Percentiles rank a stretch among this genome's conserved stretches.
phyloP scores from a whole-genome alignment of 148 eudicot genomes.

The Simmondsia chinensis region DNA sequence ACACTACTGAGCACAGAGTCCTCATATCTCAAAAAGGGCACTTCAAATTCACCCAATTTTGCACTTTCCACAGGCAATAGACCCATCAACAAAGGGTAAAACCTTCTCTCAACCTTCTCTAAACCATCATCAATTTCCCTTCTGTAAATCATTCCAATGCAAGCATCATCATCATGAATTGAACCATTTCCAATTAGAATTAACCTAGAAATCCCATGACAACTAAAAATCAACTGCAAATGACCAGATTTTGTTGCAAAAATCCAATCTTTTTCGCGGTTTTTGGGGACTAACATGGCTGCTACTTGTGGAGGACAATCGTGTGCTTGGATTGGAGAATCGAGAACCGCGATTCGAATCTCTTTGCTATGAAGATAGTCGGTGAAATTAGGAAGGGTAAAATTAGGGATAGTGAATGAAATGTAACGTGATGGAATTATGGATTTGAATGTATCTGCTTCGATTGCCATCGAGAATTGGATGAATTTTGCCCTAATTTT shows the following conservation, averaged over 20 bases:
- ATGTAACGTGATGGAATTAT: slow-evolving; percentile 55
- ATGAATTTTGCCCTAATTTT: too few relatives aligned
- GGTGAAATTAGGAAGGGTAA: slow-evolving; percentile 5
- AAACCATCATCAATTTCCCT: slow-evolving; percentile 8
- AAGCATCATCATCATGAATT: background rate
- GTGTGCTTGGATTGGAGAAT: slow-evolving; percentile 41
- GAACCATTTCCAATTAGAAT: slow-evolving; percentile 50
- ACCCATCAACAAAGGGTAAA: slow-evolving; percentile 35
- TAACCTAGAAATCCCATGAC: slow-evolving; percentile 52
- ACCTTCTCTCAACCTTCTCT: slow-evolving; percentile 13
- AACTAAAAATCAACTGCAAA: slow-evolving; percentile 42
- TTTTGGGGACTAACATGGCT: slow-evolving; percentile 63
- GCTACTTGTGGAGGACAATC: slow-evolving; percentile 23
- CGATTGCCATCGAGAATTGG: slow-evolving; percentile 29
- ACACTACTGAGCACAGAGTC: slow-evolving; percentile 49
- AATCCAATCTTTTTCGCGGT: slow-evolving; percentile 78
- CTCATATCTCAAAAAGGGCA: slow-evolving; percentile 53
- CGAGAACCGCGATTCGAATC: slow-evolving; percentile 70
- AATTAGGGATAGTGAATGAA: slow-evolving; percentile 57
- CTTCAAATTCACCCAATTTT: slow-evolving; percentile 17
- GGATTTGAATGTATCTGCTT: slow-evolving; percentile 36
- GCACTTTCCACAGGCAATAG: slow-evolving; percentile 41
- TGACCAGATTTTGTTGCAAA: slow-evolving; percentile 73
- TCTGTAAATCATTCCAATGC: slow-evolving; percentile 5
- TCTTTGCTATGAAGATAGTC: slow-evolving; percentile 19